Conservation (phyloP, 352 stramenopile genomes). For the Globisporangium viniferum region DNA sequence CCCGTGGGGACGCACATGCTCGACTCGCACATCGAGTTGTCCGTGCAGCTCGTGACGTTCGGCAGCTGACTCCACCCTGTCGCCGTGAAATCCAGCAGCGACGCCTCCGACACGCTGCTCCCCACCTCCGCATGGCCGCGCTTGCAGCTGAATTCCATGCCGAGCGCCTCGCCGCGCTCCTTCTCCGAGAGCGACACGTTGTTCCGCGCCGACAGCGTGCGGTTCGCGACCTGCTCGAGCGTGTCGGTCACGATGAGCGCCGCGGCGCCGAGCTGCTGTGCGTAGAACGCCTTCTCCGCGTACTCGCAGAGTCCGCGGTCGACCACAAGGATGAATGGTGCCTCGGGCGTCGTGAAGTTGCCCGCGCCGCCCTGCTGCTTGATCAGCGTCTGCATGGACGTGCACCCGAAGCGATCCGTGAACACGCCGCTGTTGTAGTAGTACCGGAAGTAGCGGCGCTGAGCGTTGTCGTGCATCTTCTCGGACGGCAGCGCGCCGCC, state of each 20-base stretch:
- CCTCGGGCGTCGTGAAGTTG: constrained; percentile 21
- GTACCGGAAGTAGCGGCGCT: constrained; percentile 45
- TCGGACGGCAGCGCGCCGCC: constrained; percentile 46
- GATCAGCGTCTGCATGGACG: constrained; percentile 27
- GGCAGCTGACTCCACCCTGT: constrained; percentile 32
- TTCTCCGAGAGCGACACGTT: constrained; percentile 22
- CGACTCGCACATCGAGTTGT: constrained; percentile 43
- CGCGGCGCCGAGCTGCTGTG: constrained; percentile 58
- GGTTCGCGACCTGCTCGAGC: constrained; percentile 66
- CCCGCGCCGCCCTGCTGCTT: constrained; percentile 12
- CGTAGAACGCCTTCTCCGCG: constrained; percentile 67
- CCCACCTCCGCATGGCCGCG: constrained; percentile 37
- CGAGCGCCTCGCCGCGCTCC: constrained; percentile 21
- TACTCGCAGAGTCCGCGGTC: constrained; percentile 75
- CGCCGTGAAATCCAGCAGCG: constrained; percentile 28
- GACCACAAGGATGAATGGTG: constrained; percentile 66
- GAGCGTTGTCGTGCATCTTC: constrained; percentile 36
- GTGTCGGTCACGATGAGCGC: constrained; percentile 79
- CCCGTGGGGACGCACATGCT: constrained; percentile 62
- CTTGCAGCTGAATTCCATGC: constrained; percentile 60
- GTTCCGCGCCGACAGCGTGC: constrained; percentile 23
- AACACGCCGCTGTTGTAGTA: constrained; percentile 44
- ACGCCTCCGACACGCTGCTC: constrained; percentile 15
- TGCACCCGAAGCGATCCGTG: constrained; percentile 54
- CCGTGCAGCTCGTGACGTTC: constrained; percentile 42